phyloP scores from a whole-genome alignment of 208 protist genomes.

The Lotmaria passim region DNA sequence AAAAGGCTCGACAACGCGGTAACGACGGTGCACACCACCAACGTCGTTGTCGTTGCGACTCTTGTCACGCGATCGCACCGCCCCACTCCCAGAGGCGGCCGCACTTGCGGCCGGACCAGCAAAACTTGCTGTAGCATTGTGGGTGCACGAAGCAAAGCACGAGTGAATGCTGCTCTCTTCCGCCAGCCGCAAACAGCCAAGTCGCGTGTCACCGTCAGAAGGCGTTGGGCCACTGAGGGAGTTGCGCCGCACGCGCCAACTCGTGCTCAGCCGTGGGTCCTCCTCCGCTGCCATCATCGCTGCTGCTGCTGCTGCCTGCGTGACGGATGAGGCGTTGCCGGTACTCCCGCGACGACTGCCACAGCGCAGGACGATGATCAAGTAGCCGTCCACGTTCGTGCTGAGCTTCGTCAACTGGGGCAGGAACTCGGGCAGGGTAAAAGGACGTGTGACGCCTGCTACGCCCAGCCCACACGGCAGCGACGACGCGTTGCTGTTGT shows the following conservation, averaged over 20 bases:
- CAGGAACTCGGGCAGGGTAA: constrained; percentile 25
- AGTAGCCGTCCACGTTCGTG: constrained; percentile 37
- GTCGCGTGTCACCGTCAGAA: neutral
- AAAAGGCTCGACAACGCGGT: constrained; percentile 26
- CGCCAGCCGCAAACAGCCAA: neutral
- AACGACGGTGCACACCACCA: neutral
- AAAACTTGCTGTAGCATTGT: neutral
- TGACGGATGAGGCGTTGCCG: neutral
- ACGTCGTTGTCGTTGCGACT: neutral
- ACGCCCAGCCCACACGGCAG: neutral
- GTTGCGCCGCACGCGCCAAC: neutral
- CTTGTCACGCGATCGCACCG: neutral
- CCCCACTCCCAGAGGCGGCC: neutral
- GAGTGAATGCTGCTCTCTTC: neutral
- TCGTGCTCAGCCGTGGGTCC: neutral
- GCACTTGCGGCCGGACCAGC: neutral
- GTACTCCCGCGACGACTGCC: neutral
- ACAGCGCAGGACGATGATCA: constrained; percentile 32
- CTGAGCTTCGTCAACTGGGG: constrained; percentile 34
- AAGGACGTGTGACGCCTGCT: constrained; percentile 1
- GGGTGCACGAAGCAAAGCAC: neutral
- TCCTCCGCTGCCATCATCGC: no score
- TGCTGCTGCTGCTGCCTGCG: neutral
- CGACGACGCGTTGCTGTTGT: neutral
- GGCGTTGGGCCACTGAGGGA: neutral